These are phyloP conservation scores for Porphyridium purpureum DNA, from an alignment of 23 red algal species.

Conservation along the genomic window DNA sequence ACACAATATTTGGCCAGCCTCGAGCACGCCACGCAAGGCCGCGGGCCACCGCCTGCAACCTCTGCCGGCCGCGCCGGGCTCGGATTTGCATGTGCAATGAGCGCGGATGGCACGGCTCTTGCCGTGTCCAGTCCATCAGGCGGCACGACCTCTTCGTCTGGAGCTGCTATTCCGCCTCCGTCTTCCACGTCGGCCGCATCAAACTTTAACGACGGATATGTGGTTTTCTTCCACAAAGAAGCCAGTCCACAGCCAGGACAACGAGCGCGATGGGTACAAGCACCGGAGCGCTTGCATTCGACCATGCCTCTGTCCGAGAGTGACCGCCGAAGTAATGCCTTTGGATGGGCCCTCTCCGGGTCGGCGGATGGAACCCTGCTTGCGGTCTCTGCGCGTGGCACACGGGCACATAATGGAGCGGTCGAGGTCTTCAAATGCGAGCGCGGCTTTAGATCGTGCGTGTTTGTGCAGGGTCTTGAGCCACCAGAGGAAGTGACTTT, in stretches of 20 bases:
- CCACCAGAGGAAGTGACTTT: constrained; percentile 17
- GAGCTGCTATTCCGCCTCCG: no score
- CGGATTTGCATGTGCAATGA: no score
- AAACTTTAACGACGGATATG: not conserved
- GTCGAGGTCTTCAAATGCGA: not conserved
- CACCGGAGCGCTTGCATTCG: not conserved
- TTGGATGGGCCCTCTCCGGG: not conserved
- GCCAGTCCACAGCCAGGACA: not conserved
- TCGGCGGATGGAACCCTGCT: not conserved
- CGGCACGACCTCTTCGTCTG: no score
- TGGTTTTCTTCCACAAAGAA: not conserved
- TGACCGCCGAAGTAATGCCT: not conserved
- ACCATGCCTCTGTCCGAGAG: not conserved
- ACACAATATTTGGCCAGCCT: no score
- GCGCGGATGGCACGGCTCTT: no score
- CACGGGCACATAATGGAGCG: not conserved
- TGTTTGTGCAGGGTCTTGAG: constrained; percentile 10
- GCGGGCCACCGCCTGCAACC: no score
- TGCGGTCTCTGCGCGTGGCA: not conserved
- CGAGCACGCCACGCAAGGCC: no score
- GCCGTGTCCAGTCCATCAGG: no score
- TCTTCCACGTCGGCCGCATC: not conserved
- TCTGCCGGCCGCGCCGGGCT: no score
- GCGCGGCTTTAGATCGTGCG: not conserved
- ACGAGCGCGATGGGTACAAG: not conserved